phyloP scores from a whole-genome alignment of 495 filamentous ascomycete genomes.

The Cryomyces antarcticus region DNA sequence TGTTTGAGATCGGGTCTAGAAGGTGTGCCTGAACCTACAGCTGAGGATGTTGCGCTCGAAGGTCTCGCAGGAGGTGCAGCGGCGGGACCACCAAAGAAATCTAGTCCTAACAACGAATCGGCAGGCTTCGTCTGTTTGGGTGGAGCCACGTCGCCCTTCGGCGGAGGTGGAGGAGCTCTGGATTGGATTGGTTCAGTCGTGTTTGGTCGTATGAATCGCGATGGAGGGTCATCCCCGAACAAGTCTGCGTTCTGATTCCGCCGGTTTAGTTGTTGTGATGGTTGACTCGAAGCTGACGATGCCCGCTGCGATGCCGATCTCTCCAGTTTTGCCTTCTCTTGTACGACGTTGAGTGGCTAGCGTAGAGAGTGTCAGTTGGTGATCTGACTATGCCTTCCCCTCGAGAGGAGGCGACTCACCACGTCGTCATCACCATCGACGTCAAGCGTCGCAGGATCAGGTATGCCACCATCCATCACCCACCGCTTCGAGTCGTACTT shows the following conservation, averaged over 20 bases:
- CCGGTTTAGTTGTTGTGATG: conserved; percentile 21
- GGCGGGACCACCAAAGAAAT: conserved; percentile 65
- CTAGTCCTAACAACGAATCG: conserved; percentile 79
- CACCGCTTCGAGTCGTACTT: conserved; percentile 97
- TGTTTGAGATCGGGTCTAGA: conserved; percentile 91
- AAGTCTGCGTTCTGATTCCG: conserved; percentile 33
- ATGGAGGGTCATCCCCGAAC: conserved; percentile 36
- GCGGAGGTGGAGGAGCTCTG: conserved; percentile 29
- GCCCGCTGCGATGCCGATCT: conserved; percentile 33
- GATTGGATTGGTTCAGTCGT: conserved; percentile 39
- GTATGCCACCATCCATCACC: conserved; percentile 92
- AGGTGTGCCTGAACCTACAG: conserved; percentile 32
- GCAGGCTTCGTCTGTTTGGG: conserved; percentile 47
- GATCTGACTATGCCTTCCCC: not conserved
- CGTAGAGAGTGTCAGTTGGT: conserved; percentile 1
- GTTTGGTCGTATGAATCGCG: conserved; percentile 40
- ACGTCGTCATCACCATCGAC: conserved; percentile 72
- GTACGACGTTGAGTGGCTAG: conserved; percentile 50
- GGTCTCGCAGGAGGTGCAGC: conserved; percentile 46
- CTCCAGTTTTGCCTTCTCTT: conserved; percentile 52
- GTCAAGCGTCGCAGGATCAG: conserved; percentile 73
- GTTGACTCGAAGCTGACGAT: conserved; percentile 21
- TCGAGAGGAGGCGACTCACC: conserved; percentile 17
- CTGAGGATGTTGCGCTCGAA: conserved; percentile 41
- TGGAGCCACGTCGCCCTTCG: conserved; percentile 39